These are phyloP conservation scores for Acorus calamus DNA, from an alignment of 106 monocot genomes.

Conservation along the genomic window DNA sequence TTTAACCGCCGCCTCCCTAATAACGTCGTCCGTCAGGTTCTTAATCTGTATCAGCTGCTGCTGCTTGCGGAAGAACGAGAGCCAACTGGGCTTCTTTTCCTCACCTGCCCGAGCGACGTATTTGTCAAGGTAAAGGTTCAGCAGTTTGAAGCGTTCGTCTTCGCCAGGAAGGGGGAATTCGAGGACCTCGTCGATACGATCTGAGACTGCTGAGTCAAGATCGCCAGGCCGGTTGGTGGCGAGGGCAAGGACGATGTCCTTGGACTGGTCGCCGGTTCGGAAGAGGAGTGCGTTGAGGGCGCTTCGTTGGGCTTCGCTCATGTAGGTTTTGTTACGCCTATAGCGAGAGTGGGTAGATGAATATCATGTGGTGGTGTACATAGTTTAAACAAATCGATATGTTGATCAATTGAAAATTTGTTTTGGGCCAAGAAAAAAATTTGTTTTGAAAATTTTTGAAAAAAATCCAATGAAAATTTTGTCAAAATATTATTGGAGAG, in stretches of 20 bases:
- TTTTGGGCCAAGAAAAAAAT: too few relatives aligned
- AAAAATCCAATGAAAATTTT: too few relatives aligned
- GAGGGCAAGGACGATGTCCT: slow-evolving; percentile 80
- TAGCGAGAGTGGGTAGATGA: background rate
- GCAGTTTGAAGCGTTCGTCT: slow-evolving; percentile 76
- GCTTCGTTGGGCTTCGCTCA: slow-evolving; percentile 78
- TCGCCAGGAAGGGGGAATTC: slow-evolving; percentile 86
- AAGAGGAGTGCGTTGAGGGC: slow-evolving; percentile 83
- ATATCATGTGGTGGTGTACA: too few relatives aligned
- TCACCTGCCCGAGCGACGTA: slow-evolving; percentile 53
- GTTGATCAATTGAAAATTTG: too few relatives aligned
- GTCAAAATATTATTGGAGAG: too few relatives aligned
- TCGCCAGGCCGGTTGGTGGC: slow-evolving; percentile 93
- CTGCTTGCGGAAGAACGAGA: slow-evolving; percentile 29
- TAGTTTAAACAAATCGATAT: too few relatives aligned
- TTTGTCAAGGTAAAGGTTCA: slow-evolving; percentile 82
- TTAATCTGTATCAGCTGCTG: slow-evolving; percentile 68
- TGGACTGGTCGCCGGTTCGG: slow-evolving; percentile 80
- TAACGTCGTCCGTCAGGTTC: slow-evolving; percentile 59
- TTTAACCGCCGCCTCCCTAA: slow-evolving; percentile 71
- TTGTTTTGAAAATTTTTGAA: too few relatives aligned
- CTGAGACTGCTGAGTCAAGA: slow-evolving; percentile 80
- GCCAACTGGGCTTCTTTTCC: slow-evolving; percentile 31
- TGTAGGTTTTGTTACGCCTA: slow-evolving; percentile 77
- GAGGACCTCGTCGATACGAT: slow-evolving; percentile 91